Conservation (phyloP, 2,329 filamentous ascomycete species). For the Diaporthe australafricana region DNA sequence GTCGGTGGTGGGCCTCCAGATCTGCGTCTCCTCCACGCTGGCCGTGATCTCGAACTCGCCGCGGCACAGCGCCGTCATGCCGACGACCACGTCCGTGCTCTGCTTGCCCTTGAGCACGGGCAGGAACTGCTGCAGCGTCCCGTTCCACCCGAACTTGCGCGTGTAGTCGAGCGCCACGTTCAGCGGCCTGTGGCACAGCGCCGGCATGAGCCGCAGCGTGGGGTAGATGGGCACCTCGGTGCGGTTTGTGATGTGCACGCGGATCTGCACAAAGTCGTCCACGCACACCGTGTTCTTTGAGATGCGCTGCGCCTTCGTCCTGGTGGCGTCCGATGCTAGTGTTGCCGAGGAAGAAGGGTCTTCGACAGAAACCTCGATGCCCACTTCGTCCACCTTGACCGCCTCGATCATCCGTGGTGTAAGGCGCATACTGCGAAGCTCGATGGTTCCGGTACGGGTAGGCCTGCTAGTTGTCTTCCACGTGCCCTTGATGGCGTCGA, state of each 20-base stretch:
- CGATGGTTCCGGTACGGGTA: constrained; percentile 73
- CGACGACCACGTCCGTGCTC: constrained; percentile 71
- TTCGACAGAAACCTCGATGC: constrained; percentile 70
- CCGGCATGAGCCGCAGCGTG: constrained; percentile 81
- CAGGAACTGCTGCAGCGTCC: constrained; percentile 81
- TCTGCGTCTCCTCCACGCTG: constrained; percentile 81
- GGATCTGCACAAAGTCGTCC: constrained; percentile 77
- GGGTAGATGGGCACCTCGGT: constrained; percentile 75
- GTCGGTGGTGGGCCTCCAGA: constrained; percentile 54
- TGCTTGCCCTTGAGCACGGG: constrained; percentile 70
- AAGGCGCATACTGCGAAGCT: constrained; percentile 81
- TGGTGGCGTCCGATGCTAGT: constrained; percentile 34
- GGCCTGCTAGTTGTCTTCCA: constrained; percentile 73
- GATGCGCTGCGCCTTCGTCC: constrained; percentile 36
- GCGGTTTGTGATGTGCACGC: constrained; percentile 80
- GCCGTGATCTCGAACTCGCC: constrained; percentile 87
- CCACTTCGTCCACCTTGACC: constrained; percentile 83
- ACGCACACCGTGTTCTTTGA: constrained; percentile 49
- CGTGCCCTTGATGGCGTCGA: constrained; percentile 75
- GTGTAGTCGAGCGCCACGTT: constrained; percentile 83
- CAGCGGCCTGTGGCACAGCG: constrained; percentile 77
- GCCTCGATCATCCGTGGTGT: constrained; percentile 84
- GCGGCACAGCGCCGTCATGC: constrained; percentile 79
- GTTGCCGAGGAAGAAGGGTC: constrained; percentile 39
- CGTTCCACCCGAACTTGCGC: constrained; percentile 86